Evolutionary conservation across 768 basidiomycete species (phyloP).

Genomic region (Postia placenta): DNA sequence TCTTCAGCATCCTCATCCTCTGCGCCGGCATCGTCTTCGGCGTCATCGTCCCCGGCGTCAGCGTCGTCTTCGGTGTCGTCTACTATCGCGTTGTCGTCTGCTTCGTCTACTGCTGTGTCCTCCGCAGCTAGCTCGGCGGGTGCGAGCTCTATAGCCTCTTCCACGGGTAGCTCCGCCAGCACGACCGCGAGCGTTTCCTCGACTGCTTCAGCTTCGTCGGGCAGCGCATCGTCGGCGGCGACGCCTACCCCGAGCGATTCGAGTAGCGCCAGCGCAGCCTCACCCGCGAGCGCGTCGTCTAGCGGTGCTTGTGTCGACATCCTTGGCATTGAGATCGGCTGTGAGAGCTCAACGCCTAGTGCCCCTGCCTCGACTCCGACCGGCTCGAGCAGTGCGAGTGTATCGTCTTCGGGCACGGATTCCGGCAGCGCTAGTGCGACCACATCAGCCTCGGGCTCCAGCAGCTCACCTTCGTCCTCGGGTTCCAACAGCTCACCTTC

Average conservation of each 20-base stretch:
- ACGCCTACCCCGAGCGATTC: not conserved
- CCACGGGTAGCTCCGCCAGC: not conserved
- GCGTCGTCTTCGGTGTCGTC: not conserved
- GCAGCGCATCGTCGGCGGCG: not conserved
- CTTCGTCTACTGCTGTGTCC: not conserved
- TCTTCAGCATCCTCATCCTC: not conserved
- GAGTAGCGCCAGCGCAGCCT: not conserved
- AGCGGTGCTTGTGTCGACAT: not conserved
- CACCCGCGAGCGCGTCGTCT: slow-evolving; percentile 3
- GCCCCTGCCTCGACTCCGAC: not conserved
- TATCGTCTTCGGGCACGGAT: not conserved
- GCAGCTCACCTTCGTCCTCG: not conserved
- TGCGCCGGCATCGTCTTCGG: not conserved
- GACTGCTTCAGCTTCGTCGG: not conserved
- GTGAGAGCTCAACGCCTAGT: not conserved
- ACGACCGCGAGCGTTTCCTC: not conserved
- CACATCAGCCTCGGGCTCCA: not conserved
- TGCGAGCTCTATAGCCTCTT: no score
- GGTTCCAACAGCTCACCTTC: not conserved
- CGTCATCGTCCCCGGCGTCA: not conserved
- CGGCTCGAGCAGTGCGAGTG: slow-evolving; percentile 7
- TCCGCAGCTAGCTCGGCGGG: not conserved
- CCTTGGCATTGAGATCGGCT: slow-evolving; percentile 1
- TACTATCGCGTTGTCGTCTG: not conserved
- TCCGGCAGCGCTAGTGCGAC: not conserved